Conservation (phyloP, 345 rosid genomes). For the Corchorus capsularis region DNA sequence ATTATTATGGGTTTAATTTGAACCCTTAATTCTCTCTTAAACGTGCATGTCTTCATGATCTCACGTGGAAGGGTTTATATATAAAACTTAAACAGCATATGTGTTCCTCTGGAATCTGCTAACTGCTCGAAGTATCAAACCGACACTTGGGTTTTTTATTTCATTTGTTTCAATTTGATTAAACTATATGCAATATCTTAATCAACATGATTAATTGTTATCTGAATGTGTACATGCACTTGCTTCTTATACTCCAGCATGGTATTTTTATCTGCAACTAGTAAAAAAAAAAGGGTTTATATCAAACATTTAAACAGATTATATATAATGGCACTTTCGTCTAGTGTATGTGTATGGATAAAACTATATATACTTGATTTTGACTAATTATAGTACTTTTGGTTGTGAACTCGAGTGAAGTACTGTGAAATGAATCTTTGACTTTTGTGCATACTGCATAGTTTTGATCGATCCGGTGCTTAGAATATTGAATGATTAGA, state of each 20-base stretch:
- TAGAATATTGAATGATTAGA: neutral
- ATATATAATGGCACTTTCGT: too few relatives aligned
- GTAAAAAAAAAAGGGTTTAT: too few relatives aligned
- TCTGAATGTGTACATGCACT: too few relatives aligned
- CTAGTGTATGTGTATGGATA: neutral
- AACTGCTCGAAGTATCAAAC: neutral
- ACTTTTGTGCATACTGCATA: neutral
- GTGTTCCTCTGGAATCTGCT: neutral
- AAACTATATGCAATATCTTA: neutral
- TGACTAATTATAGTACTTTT: neutral
- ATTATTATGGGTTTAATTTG: neutral
- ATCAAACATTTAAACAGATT: too few relatives aligned
- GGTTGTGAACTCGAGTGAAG: neutral
- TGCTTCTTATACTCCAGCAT: too few relatives aligned
- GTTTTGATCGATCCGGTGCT: neutral
- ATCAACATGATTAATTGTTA: too few relatives aligned
- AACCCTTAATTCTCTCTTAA: neutral
- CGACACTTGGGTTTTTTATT: neutral
- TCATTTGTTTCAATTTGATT: neutral
- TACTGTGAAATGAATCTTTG: conserved; percentile 1
- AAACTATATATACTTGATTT: neutral
- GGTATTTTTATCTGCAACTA: too few relatives aligned
- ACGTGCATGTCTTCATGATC: neutral
- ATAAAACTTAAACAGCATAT: neutral
- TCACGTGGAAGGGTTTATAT: neutral